phyloP scores from a whole-genome alignment of 495 filamentous ascomycete genomes.

The Aspergillus panamensis region DNA sequence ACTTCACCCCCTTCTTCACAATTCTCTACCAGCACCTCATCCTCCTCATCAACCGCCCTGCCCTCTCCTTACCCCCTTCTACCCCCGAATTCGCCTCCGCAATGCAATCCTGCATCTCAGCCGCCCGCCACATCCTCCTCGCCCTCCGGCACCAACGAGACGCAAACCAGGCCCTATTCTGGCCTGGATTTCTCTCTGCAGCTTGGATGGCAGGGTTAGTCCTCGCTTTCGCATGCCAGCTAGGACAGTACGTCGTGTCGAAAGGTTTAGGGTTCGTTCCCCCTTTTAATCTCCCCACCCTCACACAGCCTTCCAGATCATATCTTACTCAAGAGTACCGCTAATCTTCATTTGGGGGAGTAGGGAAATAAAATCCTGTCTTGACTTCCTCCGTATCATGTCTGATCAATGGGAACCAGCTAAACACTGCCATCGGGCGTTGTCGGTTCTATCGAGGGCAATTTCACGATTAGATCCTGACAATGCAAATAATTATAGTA shows the following conservation, averaged over 20 bases:
- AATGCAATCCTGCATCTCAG: constrained; percentile 41
- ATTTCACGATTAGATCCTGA: constrained; percentile 9
- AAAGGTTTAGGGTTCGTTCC: constrained; percentile 36
- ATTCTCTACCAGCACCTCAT: constrained; percentile 66
- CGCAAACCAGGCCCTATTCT: constrained; percentile 35
- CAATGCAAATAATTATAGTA: constrained; percentile 5
- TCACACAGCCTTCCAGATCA: neutral
- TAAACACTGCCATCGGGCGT: constrained; percentile 35
- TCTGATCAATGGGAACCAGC: constrained; percentile 41
- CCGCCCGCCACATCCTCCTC: constrained; percentile 35
- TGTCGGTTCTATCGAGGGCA: constrained; percentile 29
- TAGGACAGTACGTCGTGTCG: constrained; percentile 35
- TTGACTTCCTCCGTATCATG: constrained; percentile 33
- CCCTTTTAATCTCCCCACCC: neutral
- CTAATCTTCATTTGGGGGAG: too few species aligned
- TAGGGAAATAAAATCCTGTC: constrained; percentile 37
- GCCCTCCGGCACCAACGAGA: constrained; percentile 33
- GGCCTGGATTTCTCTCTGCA: constrained; percentile 40
- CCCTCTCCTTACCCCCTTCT: constrained; percentile 32
- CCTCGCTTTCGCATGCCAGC: constrained; percentile 40
- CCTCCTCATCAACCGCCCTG: constrained; percentile 57
- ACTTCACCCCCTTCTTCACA: constrained; percentile 46
- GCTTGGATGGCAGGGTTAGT: constrained; percentile 43
- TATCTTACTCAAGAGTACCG: neutral
- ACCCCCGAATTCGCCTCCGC: constrained; percentile 39